Evolutionary conservation across 129 eudicot genomes (phyloP).

Genomic region (sunflower (Helianthus annuus)): DNA sequence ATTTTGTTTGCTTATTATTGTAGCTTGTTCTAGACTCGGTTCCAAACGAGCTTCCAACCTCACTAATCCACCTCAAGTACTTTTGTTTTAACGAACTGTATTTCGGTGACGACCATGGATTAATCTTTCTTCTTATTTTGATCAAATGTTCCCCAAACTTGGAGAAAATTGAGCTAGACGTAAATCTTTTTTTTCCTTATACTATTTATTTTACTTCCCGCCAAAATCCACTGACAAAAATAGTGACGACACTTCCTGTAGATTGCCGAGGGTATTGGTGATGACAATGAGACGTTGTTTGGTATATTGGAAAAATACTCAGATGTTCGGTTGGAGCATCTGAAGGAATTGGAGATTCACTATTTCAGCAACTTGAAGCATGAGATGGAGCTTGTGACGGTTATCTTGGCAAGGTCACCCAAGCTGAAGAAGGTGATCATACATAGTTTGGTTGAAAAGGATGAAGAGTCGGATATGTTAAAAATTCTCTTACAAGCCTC

Average conservation of each 20-base stretch:
- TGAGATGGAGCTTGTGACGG: background rate
- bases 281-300: background rate
- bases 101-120: too few relatives aligned
- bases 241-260: background rate
- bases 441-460: background rate
- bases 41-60: too few relatives aligned
- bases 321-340: background rate
- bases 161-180: too few relatives aligned
- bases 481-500: background rate
- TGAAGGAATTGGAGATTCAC: background rate
- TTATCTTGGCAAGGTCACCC: background rate
- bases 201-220: too few relatives aligned
- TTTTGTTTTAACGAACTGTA: too few relatives aligned
- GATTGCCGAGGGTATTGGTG: background rate
- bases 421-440: slow-evolving; percentile 2
- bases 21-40: too few relatives aligned
- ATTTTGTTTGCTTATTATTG: too few relatives aligned
- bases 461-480: background rate
- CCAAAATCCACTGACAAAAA: background rate
- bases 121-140: too few relatives aligned
- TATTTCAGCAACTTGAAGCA: background rate
- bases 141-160: too few relatives aligned
- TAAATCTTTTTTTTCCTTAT: too few relatives aligned
- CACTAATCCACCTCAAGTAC: too few relatives aligned
- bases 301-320: background rate